Evolutionary conservation across 139 green algal species (phyloP).

Genomic region (Chlamydomonas sp.): DNA sequence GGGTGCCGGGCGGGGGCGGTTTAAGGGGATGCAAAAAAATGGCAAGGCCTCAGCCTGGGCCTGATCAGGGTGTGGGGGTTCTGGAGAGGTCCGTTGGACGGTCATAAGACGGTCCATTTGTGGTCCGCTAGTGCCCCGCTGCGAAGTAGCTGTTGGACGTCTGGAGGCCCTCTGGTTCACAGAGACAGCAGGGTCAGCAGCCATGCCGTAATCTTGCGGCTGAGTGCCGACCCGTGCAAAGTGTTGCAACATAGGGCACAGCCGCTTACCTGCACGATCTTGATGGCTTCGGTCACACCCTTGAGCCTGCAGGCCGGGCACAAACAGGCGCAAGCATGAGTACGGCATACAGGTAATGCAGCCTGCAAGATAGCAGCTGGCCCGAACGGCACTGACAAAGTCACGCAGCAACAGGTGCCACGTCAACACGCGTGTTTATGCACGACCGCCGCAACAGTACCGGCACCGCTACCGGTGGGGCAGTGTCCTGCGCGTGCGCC

Average conservation of each 20-base stretch:
- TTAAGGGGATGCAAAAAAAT: no score
- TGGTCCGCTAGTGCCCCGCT: neutral
- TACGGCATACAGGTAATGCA: no score
- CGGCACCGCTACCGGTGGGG: no score
- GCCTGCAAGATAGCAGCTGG: no score
- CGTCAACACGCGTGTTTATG: no score
- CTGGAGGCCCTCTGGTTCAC: neutral
- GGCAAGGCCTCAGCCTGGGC: neutral
- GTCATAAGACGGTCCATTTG: neutral
- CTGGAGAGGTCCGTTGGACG: neutral
- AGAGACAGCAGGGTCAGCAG: neutral
- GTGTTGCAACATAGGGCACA: neutral
- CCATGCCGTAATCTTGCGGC: neutral
- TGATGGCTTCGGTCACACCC: conserved; percentile 52
- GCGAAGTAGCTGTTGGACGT: neutral
- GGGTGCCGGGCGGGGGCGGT: no score
- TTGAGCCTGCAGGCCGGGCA: conserved; percentile 33
- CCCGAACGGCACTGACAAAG: no score
- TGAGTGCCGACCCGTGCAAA: neutral
- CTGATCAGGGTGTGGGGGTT: neutral
- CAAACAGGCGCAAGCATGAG: no score
- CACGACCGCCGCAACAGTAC: no score
- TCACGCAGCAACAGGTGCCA: no score
- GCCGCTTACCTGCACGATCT: conserved; percentile 37
- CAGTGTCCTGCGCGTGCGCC: neutral